These are phyloP conservation scores for Telfairia occidentalis DNA, from an alignment of 331 rosid species.

Conservation along the genomic window DNA sequence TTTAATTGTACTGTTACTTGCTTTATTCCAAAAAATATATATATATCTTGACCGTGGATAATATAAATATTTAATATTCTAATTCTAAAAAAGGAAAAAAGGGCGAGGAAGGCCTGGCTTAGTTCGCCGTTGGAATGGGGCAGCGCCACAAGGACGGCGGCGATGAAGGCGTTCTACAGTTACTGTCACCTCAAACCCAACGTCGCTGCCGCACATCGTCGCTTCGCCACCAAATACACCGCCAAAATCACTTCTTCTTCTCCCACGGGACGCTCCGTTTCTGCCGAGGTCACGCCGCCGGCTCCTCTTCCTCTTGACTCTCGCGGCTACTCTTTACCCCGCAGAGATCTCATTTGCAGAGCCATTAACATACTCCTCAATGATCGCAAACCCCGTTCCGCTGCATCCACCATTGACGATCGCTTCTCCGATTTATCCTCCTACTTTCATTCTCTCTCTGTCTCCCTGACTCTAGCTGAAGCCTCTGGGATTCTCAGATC, in stretches of 20 bases:
- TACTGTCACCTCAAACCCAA: not conserved
- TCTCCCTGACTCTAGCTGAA: constrained; percentile 54
- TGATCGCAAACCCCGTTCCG: constrained; percentile 13
- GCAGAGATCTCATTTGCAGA: constrained; percentile 66
- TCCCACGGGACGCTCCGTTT: constrained; percentile 52
- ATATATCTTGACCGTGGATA: no score
- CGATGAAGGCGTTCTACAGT: not conserved
- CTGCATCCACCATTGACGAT: constrained; percentile 18
- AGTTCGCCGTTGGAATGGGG: not conserved
- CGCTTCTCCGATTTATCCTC: constrained; percentile 74
- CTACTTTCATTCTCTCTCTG: constrained; percentile 50
- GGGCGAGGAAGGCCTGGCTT: not conserved
- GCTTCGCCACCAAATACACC: constrained; percentile 65
- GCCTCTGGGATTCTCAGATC: constrained; percentile 78
- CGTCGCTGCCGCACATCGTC: constrained; percentile 19
- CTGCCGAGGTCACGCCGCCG: constrained; percentile 56
- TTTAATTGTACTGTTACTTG: no score
- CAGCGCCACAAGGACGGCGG: not conserved
- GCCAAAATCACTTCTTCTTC: constrained; percentile 69
- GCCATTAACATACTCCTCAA: constrained; percentile 63
- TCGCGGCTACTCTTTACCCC: constrained; percentile 73
- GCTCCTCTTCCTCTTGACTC: constrained; percentile 46
- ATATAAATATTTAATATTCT: no score
- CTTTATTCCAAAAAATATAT: no score
- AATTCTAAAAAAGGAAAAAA: no score